Base-by-base conservation (phyloP, 1,284 basidiomycete species). In the Sanguinoderma infundibulare region DNA sequence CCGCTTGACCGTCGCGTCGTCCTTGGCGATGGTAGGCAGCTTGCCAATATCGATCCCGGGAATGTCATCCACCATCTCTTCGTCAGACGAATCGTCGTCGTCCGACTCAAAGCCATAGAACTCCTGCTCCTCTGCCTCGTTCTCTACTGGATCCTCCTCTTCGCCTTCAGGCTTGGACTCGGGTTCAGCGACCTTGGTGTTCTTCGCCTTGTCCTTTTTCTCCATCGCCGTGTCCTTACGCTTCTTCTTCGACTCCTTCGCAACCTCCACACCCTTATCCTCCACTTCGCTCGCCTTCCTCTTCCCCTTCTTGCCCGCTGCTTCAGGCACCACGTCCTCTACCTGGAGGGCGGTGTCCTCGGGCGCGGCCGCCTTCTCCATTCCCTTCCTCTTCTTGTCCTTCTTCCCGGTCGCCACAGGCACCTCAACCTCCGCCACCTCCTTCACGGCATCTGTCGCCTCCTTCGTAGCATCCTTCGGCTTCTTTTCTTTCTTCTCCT, bases 21-120 rank as follows among this genome's bases (percentile, higher is more conserved):
- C 94, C 72, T 94, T 95, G 30, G 91, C 89, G 47, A 95, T 80
- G 1, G 90, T 93, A 0, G 95, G 95, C 38, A 97, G 80, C 67
- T 84, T 88, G 17, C 74, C 76, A 24, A 94, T 77, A 67, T 95
- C 89, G 51, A 95, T 71, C 0, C 79, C 84, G 14, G 79, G 73
- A 47, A 76, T 74, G 22, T 82, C 81, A 7, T 85, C 84, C 53
- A 82, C 84, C 63, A 80, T 79, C 46, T 84, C 83, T 57, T 94
- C 93, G 62, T 90, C 89, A 1, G 91, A 93, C 22, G 90, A 93
- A 72, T 95, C 92, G 55, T 91, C 89, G 53, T 90, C 89, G 57
- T 90, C 89, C 17, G 89, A 87, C 3, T 90, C 90, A 73, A 94
- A 92, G 4, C 90, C 92, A 67, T 90, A 85, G 15, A 91, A 67